phyloP scores from a whole-genome alignment of 1,284 basidiomycete genomes.

The Boletus smithii region DNA sequence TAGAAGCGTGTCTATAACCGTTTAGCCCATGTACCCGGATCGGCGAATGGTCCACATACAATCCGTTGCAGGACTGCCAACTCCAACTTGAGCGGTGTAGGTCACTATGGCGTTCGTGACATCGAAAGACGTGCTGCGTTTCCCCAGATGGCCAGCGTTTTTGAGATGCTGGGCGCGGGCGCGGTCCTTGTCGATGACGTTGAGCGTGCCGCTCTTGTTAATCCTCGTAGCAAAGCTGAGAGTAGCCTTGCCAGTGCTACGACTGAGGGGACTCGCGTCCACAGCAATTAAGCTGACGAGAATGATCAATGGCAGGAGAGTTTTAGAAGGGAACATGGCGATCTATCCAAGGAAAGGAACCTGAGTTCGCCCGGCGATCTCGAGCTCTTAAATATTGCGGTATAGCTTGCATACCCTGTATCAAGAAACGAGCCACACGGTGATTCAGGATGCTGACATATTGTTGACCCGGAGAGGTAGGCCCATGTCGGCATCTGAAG shows the following conservation, averaged over 20 bases:
- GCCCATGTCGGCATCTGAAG: constrained; percentile 25
- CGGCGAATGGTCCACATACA: constrained; percentile 31
- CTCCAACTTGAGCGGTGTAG: constrained; percentile 38
- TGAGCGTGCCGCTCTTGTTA: constrained; percentile 7
- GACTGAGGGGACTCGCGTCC: constrained; percentile 13
- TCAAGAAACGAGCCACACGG: too few relatives aligned
- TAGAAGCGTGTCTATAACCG: constrained; percentile 17
- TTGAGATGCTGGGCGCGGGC: constrained; percentile 1
- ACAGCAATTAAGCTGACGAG: constrained; percentile 11
- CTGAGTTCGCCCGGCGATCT: too few relatives aligned
- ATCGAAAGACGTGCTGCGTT: not conserved
- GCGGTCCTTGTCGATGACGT: constrained; percentile 5
- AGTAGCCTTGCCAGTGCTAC: constrained; percentile 11
- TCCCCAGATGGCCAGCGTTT: not conserved
- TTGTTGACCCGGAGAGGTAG: too few relatives aligned
- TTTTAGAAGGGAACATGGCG: constrained; percentile 17
- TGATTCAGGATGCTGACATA: too few relatives aligned
- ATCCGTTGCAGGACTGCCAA: constrained; percentile 40
- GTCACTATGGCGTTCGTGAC: constrained; percentile 23
- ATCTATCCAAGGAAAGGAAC: not conserved
- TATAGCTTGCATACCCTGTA: too few relatives aligned
- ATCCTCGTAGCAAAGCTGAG: constrained; percentile 18
- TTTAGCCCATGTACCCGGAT: not conserved
- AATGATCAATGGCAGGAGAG: constrained; percentile 11
- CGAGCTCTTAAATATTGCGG: constrained; percentile 6